A percentile compares a stretch with the other conserved stretches of the same genome.
Evolutionary conservation across 495 filamentous ascomycete genomes (phyloP).

Genomic region (Alectoria sarmentosa): DNA sequence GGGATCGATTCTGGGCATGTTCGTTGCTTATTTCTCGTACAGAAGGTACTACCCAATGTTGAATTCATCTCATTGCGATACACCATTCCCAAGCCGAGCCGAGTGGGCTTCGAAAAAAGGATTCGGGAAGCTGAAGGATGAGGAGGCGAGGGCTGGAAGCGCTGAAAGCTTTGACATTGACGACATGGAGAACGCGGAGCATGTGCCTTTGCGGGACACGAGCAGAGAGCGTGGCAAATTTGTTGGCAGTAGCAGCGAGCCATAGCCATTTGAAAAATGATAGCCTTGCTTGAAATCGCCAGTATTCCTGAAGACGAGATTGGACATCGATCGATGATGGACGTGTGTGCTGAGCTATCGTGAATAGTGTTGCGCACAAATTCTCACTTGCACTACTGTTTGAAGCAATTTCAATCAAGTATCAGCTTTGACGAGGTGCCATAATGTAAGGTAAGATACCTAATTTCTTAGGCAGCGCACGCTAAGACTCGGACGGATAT

Average conservation of each 20-base stretch:
- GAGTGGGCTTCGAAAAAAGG: constrained; percentile 33
- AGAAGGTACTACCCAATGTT: constrained; percentile 58
- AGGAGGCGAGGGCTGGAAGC: constrained; percentile 37
- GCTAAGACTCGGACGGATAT: too few species aligned
- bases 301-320: background rate
- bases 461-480: too few species aligned
- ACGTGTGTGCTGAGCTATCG: background rate
- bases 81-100: constrained; percentile 43
- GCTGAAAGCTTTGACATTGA: constrained; percentile 12
- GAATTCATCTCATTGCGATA: constrained; percentile 42
- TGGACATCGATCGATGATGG: background rate
- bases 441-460: too few species aligned
- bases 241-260: constrained; percentile 2
- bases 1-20: constrained; percentile 66
- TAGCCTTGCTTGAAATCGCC: background rate
- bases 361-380: too few species aligned
- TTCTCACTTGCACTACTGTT: too few species aligned
- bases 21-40: constrained; percentile 77
- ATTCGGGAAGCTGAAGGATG: constrained; percentile 39
- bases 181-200: constrained; percentile 22
- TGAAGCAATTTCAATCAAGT: too few species aligned
- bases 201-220: constrained; percentile 24
- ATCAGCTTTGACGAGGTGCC: too few species aligned
- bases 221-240: constrained; percentile 20
- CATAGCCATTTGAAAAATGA: constrained; percentile 1